phyloP scores from a whole-genome alignment of 805 yeast genomes.

The Nakazawaea wickerhamii region DNA sequence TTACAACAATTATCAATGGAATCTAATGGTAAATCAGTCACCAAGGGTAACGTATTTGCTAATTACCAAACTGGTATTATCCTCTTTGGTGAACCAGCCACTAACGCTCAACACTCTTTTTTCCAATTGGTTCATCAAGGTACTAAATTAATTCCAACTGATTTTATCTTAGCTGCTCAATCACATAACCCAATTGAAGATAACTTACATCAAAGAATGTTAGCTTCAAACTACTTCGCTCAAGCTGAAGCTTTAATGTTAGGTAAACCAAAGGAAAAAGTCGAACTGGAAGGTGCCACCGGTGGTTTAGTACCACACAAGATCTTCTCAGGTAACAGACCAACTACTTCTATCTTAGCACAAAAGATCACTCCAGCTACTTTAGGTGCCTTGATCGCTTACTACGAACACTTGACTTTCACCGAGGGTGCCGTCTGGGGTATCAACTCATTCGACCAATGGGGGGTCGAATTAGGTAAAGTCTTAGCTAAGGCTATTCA shows the following conservation, averaged over 20 bases:
- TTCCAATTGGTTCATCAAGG: slow-evolving; percentile 99
- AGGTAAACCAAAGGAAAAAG: slow-evolving; percentile 83
- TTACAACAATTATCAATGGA: slow-evolving; percentile 98
- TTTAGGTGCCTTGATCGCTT: slow-evolving; percentile 92
- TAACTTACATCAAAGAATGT: slow-evolving; percentile 94
- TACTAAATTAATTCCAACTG: slow-evolving; percentile 94
- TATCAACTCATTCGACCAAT: slow-evolving; percentile 98
- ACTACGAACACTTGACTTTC: slow-evolving; percentile 96
- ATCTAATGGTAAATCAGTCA: slow-evolving; percentile 96
- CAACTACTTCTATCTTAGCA: slow-evolving; percentile 94
- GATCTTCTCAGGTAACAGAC: slow-evolving; percentile 96
- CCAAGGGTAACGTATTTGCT: slow-evolving; percentile 86
- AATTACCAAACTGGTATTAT: slow-evolving; percentile 95
- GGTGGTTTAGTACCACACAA: slow-evolving; percentile 91
- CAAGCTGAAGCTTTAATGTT: slow-evolving; percentile 97
- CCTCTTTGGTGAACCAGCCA: slow-evolving; percentile 97
- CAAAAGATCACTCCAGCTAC: slow-evolving; percentile 96
- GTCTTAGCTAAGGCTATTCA: slow-evolving; percentile 95
- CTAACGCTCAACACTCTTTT: slow-evolving; percentile 98
- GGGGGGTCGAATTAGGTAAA: slow-evolving; percentile 99
- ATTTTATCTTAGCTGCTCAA: slow-evolving; percentile 93
- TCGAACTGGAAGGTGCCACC: slow-evolving; percentile 83
- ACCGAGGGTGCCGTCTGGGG: slow-evolving; percentile 99
- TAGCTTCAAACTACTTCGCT: slow-evolving; percentile 98
- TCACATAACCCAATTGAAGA: slow-evolving; percentile 95